Percentiles rank a stretch among this genome's conserved stretches.
Conservation (phyloP, 306 rosid species). For the Rosa lucieae region DNA sequence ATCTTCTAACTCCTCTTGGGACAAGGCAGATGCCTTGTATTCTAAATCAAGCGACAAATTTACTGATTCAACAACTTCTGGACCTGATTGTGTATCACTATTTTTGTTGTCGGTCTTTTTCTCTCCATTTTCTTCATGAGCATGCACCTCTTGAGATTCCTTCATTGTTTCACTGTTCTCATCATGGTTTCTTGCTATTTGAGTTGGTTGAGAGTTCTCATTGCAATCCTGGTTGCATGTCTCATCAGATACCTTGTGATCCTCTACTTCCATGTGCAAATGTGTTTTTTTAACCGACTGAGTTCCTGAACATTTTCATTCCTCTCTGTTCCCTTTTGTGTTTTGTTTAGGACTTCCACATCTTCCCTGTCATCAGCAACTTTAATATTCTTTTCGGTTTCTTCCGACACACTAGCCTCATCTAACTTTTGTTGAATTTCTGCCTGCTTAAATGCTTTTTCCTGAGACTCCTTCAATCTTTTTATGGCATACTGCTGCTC, state of each 20-base stretch:
- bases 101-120: constrained; percentile 16
- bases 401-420: constrained; percentile 30
- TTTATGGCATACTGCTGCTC: constrained; percentile 26
- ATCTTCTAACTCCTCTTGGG: constrained; percentile 30
- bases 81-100: constrained; percentile 35
- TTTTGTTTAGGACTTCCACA: constrained; percentile 22
- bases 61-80: constrained; percentile 36
- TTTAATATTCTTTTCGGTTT: constrained; percentile 29
- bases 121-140: constrained; percentile 37
- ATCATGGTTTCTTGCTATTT: constrained; percentile 26
- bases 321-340: constrained; percentile 23
- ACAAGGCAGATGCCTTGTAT: constrained; percentile 20
- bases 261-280: constrained; percentile 24
- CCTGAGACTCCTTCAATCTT: constrained; percentile 24
- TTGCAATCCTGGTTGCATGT: constrained; percentile 23
- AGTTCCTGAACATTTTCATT: constrained; percentile 26
- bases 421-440: constrained; percentile 30
- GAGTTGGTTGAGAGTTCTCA: constrained; percentile 32
- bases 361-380: constrained; percentile 29
- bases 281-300: constrained; percentile 28
- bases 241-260: constrained; percentile 27
- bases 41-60: constrained; percentile 22
- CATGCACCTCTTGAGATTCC: constrained; percentile 32
- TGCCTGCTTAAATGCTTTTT: constrained; percentile 30
- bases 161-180: constrained; percentile 34